phyloP scores from a whole-genome alignment of 2,329 filamentous ascomycete species.

The Aspergillus sojae region DNA sequence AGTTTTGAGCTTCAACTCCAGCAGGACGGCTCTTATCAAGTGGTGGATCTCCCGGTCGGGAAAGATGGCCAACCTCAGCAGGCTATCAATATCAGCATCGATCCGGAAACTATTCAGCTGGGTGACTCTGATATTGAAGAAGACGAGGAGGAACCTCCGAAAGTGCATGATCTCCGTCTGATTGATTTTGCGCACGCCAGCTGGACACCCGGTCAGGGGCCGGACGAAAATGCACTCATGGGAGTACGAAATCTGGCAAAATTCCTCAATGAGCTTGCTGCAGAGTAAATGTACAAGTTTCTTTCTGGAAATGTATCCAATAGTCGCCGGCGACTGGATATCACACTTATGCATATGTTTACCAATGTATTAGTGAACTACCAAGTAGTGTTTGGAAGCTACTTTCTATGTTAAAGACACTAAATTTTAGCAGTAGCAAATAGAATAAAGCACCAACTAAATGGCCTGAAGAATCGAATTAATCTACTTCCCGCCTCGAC shows the following conservation, averaged over 20 bases:
- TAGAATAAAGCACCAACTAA: neutral
- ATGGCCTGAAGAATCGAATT: neutral
- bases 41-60: slow-evolving; percentile 34
- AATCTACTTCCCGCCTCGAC: neutral
- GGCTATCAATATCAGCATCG: slow-evolving; percentile 39
- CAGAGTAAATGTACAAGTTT: slow-evolving; percentile 18
- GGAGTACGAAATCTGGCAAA: slow-evolving; percentile 72
- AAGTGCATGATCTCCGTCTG: slow-evolving; percentile 77
- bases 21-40: slow-evolving; percentile 34
- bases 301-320: slow-evolving; percentile 12
- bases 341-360: neutral
- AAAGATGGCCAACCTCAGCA: slow-evolving; percentile 31
- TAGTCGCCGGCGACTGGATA: slow-evolving; percentile 32
- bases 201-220: slow-evolving; percentile 79
- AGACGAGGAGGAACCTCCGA: slow-evolving; percentile 60
- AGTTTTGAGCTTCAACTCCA: slow-evolving; percentile 29
- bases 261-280: slow-evolving; percentile 69
- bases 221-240: slow-evolving; percentile 78
- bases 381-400: neutral
- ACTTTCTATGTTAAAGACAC: neutral
- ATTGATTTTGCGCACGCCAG: slow-evolving; percentile 96
- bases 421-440: neutral
- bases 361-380: neutral
- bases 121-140: slow-evolving; percentile 56
- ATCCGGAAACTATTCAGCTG: slow-evolving; percentile 41